These are phyloP conservation scores for Claviceps sp. DNA, from an alignment of 2,329 filamentous ascomycete genomes.

Conservation along the genomic window DNA sequence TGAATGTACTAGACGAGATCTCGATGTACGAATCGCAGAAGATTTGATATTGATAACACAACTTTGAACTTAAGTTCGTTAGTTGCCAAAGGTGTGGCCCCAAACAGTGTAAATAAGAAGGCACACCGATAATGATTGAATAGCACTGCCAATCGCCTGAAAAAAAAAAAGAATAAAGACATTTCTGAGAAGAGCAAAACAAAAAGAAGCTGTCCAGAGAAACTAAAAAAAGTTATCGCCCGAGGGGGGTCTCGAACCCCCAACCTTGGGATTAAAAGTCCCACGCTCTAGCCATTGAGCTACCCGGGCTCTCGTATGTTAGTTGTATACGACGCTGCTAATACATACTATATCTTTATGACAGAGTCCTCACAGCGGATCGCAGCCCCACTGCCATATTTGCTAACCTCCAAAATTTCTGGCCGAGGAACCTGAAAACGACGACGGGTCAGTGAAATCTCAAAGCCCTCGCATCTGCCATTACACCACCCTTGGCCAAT, in stretches of 20 bases:
- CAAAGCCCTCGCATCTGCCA: not conserved
- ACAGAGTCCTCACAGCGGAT: not conserved
- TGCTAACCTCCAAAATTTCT: slow-evolving; percentile 8
- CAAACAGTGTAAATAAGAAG: no score
- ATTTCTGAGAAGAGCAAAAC: not conserved
- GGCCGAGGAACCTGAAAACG: not conserved
- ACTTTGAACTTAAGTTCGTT: no score
- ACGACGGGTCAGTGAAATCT: not conserved
- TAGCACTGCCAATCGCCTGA: no score
- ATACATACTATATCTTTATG: not conserved
- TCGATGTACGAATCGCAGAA: no score
- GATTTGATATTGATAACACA: no score
- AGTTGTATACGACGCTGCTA: not conserved
- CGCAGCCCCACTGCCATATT: not conserved
- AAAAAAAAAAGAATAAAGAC: not conserved
- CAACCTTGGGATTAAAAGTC: slow-evolving; percentile 22
- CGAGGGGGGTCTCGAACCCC: slow-evolving; percentile 20
- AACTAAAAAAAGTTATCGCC: slow-evolving; percentile 7
- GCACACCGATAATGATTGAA: no score
- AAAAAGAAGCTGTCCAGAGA: not conserved
- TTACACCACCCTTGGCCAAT: not conserved
- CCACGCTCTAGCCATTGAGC: slow-evolving; percentile 22
- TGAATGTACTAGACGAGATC: no score
- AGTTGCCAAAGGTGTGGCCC: no score
- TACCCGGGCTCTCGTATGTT: slow-evolving; percentile 12